A percentile compares a stretch with the other conserved stretches of the same genome.
Evolutionary conservation across 257 asterid species (phyloP).

Genomic region (Paulownia fortunei): DNA sequence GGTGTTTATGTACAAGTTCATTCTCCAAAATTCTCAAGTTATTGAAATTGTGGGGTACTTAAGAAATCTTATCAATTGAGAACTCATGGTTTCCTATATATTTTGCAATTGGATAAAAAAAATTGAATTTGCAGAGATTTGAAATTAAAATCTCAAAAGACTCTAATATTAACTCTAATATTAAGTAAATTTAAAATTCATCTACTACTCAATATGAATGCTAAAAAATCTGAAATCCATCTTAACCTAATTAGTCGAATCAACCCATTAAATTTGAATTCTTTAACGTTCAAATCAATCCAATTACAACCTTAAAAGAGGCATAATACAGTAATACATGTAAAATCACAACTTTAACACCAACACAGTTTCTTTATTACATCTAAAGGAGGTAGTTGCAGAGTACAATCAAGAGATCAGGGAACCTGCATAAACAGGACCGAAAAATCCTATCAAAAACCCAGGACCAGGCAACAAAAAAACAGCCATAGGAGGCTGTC

Average conservation of each 20-base stretch:
- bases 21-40: neutral
- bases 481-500: constrained; percentile 40
- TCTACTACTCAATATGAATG: too few relatives aligned
- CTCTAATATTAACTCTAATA: too few relatives aligned
- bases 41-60: neutral
- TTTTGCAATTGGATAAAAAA: too few relatives aligned
- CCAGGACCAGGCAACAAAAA: constrained; percentile 43
- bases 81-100: too few relatives aligned
- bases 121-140: too few relatives aligned
- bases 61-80: neutral
- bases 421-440: constrained; percentile 49
- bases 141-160: too few relatives aligned
- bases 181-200: too few relatives aligned
- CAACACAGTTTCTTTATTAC: constrained; percentile 32
- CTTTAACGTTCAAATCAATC: neutral
- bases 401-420: constrained; percentile 39
- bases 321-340: neutral
- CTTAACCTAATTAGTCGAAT: neutral
- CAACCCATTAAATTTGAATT: neutral
- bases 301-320: neutral
- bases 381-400: constrained; percentile 31
- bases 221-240: too few relatives aligned
- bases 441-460: constrained; percentile 49
- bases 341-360: neutral
- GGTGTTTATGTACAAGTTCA: neutral